Evolutionary conservation across 2,329 filamentous ascomycete genomes (phyloP).

Genomic region (Diaporthe capsici): DNA sequence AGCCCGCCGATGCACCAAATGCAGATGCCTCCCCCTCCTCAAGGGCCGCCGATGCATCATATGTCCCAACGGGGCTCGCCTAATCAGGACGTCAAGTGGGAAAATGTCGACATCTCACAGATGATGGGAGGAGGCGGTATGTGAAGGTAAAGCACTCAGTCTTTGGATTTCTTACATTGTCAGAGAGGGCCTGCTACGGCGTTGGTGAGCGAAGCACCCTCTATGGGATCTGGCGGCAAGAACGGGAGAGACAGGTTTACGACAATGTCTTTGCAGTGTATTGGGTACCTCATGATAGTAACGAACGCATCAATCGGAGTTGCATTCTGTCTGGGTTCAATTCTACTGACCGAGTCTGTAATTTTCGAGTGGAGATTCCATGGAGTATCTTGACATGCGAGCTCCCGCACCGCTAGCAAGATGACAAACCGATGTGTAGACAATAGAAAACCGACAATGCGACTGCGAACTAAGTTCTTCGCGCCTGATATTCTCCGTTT

Average conservation of each 20-base stretch:
- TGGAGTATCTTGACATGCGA: conserved; percentile 16
- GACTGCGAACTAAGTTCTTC: neutral
- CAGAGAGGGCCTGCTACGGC: neutral
- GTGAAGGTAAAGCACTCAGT: conserved; percentile 24
- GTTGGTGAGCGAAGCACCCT: neutral
- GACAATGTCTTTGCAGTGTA: neutral
- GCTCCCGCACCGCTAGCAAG: neutral
- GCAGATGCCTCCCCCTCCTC: conserved; percentile 44
- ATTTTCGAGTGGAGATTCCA: neutral
- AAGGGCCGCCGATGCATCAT: conserved; percentile 47
- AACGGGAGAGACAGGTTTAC: neutral
- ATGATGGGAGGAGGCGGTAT: conserved; percentile 54
- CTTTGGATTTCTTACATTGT: neutral
- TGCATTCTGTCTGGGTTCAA: neutral
- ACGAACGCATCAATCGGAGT: conserved; percentile 40
- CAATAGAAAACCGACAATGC: neutral
- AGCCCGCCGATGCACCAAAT: conserved; percentile 51
- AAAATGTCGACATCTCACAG: conserved; percentile 59
- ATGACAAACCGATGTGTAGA: neutral
- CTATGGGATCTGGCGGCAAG: neutral
- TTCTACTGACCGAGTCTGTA: neutral
- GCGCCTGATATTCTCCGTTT: neutral
- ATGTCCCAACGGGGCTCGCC: conserved; percentile 34
- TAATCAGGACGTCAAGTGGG: conserved; percentile 57
- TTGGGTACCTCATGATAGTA: conserved; percentile 38